Evolutionary conservation across 2,329 filamentous ascomycete genomes (phyloP).

Genomic region (Fusarium keratoplasticum): DNA sequence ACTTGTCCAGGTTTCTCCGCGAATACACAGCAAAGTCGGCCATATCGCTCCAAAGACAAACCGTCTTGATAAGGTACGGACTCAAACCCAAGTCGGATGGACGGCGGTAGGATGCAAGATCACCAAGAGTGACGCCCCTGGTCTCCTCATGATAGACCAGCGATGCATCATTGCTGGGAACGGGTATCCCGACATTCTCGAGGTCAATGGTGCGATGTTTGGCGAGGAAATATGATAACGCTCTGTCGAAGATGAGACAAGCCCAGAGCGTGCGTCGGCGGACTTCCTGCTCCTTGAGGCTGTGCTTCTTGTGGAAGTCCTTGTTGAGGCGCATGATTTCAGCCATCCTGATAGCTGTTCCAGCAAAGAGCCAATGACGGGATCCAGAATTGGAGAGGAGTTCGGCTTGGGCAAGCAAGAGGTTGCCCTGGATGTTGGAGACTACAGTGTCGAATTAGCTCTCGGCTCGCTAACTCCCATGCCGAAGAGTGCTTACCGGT

Average conservation of each 20-base stretch:
- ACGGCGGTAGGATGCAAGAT: neutral
- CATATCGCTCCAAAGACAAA: neutral
- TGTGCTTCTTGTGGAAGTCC: constrained; percentile 39
- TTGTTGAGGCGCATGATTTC: constrained; percentile 42
- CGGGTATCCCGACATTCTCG: neutral
- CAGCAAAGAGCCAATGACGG: constrained; percentile 36
- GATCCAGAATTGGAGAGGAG: constrained; percentile 37
- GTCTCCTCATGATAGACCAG: neutral
- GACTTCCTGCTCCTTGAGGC: constrained; percentile 39
- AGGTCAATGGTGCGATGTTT: neutral
- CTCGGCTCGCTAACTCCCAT: neutral
- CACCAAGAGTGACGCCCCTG: neutral
- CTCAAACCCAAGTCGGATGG: neutral
- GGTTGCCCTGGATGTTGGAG: constrained; percentile 29
- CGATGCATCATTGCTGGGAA: neutral
- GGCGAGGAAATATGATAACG: neutral
- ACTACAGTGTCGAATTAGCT: constrained; percentile 17
- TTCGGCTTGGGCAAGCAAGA: constrained; percentile 35
- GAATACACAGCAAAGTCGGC: neutral
- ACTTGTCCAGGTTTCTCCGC: neutral
- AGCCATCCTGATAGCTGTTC: constrained; percentile 41
- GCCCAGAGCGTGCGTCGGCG: constrained; percentile 45
- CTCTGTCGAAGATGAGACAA: constrained; percentile 8
- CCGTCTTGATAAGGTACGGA: neutral
- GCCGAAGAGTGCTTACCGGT: neutral